These are phyloP conservation scores for Sporothrix protearum DNA, from an alignment of 2,329 filamentous ascomycete species.

Conservation along the genomic window DNA sequence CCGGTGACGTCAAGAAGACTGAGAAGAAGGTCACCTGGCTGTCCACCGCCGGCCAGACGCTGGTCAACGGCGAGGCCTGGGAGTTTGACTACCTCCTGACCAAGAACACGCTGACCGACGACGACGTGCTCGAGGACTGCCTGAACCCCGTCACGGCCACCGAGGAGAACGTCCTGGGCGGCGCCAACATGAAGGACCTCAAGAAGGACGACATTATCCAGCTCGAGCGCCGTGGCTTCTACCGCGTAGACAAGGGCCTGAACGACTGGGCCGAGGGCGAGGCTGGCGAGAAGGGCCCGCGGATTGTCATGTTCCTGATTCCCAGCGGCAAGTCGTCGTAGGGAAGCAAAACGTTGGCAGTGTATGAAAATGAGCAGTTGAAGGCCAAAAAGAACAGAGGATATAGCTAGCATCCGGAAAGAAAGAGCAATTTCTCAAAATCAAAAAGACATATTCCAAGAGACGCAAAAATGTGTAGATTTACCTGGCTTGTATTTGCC, in stretches of 20 bases:
- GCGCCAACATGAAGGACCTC: constrained; percentile 72
- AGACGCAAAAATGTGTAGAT: not conserved
- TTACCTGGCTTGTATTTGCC: not conserved
- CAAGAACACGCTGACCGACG: constrained; percentile 89
- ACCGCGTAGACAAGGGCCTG: constrained; percentile 70
- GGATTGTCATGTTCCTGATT: constrained; percentile 55
- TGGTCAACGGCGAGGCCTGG: constrained; percentile 80
- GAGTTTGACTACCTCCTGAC: constrained; percentile 95
- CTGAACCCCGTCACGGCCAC: constrained; percentile 73
- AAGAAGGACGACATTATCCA: constrained; percentile 91
- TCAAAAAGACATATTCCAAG: not conserved
- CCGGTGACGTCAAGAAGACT: constrained; percentile 91
- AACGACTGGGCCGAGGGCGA: constrained; percentile 49
- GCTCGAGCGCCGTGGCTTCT: constrained; percentile 91
- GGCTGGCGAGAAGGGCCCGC: constrained; percentile 47
- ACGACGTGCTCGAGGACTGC: constrained; percentile 80
- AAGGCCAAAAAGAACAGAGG: no score
- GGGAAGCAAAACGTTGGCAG: not conserved
- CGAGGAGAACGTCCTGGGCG: constrained; percentile 70
- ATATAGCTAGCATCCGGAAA: not conserved
- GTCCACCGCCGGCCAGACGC: constrained; percentile 67
- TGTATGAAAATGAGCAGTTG: not conserved
- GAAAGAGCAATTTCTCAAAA: not conserved
- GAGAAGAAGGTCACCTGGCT: constrained; percentile 98
- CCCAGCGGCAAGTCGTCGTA: constrained; percentile 50